A percentile compares a stretch with the other conserved stretches of the same genome.
Evolutionary conservation across 352 stramenopile genomes (phyloP).

Genomic region (Lagenidium giganteum): DNA sequence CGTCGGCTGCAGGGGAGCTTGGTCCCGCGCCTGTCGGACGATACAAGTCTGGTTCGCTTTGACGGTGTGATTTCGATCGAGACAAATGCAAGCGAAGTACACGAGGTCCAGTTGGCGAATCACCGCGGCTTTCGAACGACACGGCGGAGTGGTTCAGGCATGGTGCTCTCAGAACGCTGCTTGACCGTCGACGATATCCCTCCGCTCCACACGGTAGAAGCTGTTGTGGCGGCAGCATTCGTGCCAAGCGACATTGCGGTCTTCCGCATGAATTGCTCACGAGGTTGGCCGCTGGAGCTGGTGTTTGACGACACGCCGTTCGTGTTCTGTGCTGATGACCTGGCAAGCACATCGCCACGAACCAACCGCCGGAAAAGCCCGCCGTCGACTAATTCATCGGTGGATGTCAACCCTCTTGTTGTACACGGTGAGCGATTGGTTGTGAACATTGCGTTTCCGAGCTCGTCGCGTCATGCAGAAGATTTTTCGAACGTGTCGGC

Average conservation of each 20-base stretch:
- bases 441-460: no score
- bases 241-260: constrained; percentile 12
- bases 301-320: constrained; percentile 25
- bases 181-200: constrained; percentile 27
- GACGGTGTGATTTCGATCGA: constrained; percentile 25
- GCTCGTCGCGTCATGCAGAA: no score
- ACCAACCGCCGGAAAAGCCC: no score
- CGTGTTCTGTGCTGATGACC: constrained; percentile 24
- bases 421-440: no score
- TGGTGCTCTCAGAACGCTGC: constrained; percentile 9
- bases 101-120: constrained; percentile 24
- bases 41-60: constrained; percentile 32
- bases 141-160: neutral
- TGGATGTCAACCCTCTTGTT: no score
- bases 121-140: constrained; percentile 29
- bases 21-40: constrained; percentile 24
- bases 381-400: no score
- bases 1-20: constrained; percentile 11
- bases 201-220: constrained; percentile 31
- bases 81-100: constrained; percentile 14
- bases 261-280: constrained; percentile 23
- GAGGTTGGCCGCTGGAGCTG: constrained; percentile 25
- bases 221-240: constrained; percentile 25
- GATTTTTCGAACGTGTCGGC: no score
- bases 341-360: no score